Evolutionary conservation across 495 filamentous ascomycete species (phyloP).

Genomic region (Penicillium egyptiacum): DNA sequence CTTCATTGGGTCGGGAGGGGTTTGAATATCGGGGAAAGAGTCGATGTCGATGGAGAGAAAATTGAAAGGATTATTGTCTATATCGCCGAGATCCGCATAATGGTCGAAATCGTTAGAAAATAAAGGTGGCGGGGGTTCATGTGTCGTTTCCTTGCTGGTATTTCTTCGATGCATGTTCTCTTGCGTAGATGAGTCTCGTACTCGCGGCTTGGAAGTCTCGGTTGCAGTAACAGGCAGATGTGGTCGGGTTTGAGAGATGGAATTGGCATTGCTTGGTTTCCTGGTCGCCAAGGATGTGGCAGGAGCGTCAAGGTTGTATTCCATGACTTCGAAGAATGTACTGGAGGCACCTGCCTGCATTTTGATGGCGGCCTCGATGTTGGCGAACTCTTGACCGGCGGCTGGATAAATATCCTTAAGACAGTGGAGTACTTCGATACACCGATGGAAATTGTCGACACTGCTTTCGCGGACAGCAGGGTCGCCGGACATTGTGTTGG

Average conservation of each 20-base stretch:
- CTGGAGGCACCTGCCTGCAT: slow-evolving; percentile 40
- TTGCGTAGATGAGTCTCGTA: slow-evolving; percentile 8
- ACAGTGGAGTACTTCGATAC: slow-evolving; percentile 73
- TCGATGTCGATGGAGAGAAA: slow-evolving; percentile 33
- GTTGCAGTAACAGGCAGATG: neutral
- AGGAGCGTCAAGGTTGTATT: slow-evolving; percentile 28
- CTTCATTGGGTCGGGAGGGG: slow-evolving; percentile 1
- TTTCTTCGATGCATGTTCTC: slow-evolving; percentile 4
- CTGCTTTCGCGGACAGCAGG: slow-evolving; percentile 63
- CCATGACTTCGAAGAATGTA: slow-evolving; percentile 41
- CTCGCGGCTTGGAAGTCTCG: neutral
- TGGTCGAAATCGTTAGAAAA: slow-evolving; percentile 34
- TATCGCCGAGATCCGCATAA: slow-evolving; percentile 17
- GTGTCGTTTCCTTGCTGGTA: slow-evolving; percentile 5
- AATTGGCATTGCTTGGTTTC: slow-evolving; percentile 22
- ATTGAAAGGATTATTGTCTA: slow-evolving; percentile 24
- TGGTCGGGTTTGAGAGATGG: slow-evolving; percentile 12
- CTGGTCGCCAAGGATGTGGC: slow-evolving; percentile 13
- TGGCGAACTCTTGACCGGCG: slow-evolving; percentile 75
- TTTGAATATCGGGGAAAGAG: slow-evolving; percentile 22
- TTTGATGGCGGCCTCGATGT: slow-evolving; percentile 76
- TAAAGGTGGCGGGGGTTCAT: slow-evolving; percentile 20
- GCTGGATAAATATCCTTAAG: slow-evolving; percentile 81
- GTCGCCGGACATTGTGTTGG: slow-evolving; percentile 76
- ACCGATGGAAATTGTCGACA: slow-evolving; percentile 71